Conservation (phyloP, 2,329 filamentous ascomycete genomes). For the Aspergillus oerlinghausenensis region DNA sequence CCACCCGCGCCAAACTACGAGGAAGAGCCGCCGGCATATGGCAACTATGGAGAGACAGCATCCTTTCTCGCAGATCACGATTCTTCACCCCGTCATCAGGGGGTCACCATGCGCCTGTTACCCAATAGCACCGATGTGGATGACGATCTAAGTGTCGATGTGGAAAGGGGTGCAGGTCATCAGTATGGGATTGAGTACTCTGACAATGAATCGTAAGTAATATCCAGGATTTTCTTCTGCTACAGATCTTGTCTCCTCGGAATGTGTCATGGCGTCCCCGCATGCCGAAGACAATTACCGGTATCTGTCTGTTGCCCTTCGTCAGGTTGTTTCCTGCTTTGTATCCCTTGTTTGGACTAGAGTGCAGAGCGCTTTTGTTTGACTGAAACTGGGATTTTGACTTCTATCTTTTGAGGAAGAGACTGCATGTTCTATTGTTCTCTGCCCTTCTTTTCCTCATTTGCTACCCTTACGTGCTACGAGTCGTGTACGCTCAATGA, state of each 20-base stretch:
- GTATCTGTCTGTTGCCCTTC: constrained; percentile 1
- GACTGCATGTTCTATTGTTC: not conserved
- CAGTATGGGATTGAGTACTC: constrained; percentile 24
- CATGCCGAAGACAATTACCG: constrained; percentile 11
- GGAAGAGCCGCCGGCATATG: constrained; percentile 42
- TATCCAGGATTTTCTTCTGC: constrained; percentile 22
- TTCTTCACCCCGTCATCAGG: constrained; percentile 28
- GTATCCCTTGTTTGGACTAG: constrained; percentile 3
- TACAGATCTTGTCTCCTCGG: constrained; percentile 5
- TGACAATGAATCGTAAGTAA: constrained; percentile 37
- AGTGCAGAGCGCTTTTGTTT: not conserved
- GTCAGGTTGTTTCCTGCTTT: not conserved
- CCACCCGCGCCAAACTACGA: constrained; percentile 33
- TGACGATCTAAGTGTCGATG: constrained; percentile 25
- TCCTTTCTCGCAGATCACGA: constrained; percentile 29
- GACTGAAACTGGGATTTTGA: not conserved
- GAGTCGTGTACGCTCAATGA: not conserved
- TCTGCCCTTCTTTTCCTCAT: not conserved
- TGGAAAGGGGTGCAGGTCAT: constrained; percentile 23
- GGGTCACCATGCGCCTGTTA: constrained; percentile 43
- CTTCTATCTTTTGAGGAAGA: not conserved
- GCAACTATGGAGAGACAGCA: constrained; percentile 25
- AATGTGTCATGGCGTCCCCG: not conserved
- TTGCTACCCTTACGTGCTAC: not conserved
- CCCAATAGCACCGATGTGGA: constrained; percentile 37